Evolutionary conservation across 164 flowering plant species (phyloP), one percentile per base, ranked within the genome.

Genomic region (Piper betle): DNA sequence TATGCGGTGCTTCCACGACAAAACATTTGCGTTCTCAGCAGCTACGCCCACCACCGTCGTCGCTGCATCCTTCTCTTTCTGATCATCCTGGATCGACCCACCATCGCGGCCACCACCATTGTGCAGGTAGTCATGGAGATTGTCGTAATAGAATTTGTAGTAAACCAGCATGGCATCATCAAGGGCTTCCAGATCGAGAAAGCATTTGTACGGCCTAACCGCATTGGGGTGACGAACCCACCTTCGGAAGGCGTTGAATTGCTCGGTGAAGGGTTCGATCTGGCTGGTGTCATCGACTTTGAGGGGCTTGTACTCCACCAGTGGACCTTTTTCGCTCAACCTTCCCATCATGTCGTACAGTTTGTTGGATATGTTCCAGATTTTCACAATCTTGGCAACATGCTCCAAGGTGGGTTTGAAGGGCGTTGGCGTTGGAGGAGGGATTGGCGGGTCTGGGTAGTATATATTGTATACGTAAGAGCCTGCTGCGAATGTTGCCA

Each of bases 111-210:
- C 50, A 9, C 11, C 50, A 8, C 50, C 50, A 46, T 46, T 42
- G 17, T 63, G 74, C 25, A 71, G 60, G n/a, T 66, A 72, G 18
- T 55, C 40, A 17, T 52, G 46, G 40, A 74, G 74, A 12, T 68
- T 74, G 13, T 69, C 72, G 39, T 71, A 59, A 3, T 68, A 56
- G 48, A 73, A 57, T 40, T 39, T 67, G 38, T 70, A 73, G 42
- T 70, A 73, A 4, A 73, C 73, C 40, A 73, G 52, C 42, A 71
- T 56, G 0, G 77, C 70, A 41, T 71, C 74, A 18, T 71, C 60
- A 11, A 69, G 59, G 61, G 50, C 46, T 6, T 6, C 11, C 46
- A 42, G 11, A 46, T 70, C 77, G 41, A 74, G 52, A 37, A 71
- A 67, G 55, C 74, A 70, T 0, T 73, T 69, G 54, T 64, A 61